These are phyloP conservation scores for Penicillium sp. DNA, from an alignment of 2,329 filamentous ascomycete species.

Conservation along the genomic window DNA sequence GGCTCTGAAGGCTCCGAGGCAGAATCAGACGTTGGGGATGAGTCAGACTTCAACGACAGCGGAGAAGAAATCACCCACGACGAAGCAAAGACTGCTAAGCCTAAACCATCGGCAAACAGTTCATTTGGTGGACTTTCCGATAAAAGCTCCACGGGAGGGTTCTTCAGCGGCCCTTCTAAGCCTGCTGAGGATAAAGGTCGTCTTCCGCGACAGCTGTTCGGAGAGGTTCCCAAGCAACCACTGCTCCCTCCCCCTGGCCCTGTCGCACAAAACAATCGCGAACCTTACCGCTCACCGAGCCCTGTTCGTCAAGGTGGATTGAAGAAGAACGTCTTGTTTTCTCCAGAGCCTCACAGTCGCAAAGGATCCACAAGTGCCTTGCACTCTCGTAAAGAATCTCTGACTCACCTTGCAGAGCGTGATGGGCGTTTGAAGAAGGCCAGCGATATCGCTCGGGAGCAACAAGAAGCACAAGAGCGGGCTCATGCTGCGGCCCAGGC, in stretches of 20 bases:
- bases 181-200: constrained; percentile 26
- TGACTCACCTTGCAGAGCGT: constrained; percentile 35
- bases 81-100: constrained; percentile 34
- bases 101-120: constrained; percentile 46
- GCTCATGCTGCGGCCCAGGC: constrained; percentile 34
- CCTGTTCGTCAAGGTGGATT: constrained; percentile 41
- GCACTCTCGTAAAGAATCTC: constrained; percentile 41
- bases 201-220: constrained; percentile 42
- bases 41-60: constrained; percentile 49
- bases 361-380: constrained; percentile 41
- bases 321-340: constrained; percentile 29
- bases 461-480: constrained; percentile 32
- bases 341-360: constrained; percentile 29
- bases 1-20: constrained; percentile 13
- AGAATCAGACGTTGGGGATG: constrained; percentile 35
- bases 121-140: constrained; percentile 44
- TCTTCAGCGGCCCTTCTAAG: constrained; percentile 43
- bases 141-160: constrained; percentile 39
- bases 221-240: constrained; percentile 44
- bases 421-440: constrained; percentile 25
- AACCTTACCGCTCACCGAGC: constrained; percentile 49
- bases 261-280: constrained; percentile 29
- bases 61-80: constrained; percentile 50
- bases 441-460: constrained; percentile 28
- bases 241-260: constrained; percentile 37